Evolutionary conservation across 164 flowering plant genomes (phyloP).

Genomic region (Buxus sempervirens): DNA sequence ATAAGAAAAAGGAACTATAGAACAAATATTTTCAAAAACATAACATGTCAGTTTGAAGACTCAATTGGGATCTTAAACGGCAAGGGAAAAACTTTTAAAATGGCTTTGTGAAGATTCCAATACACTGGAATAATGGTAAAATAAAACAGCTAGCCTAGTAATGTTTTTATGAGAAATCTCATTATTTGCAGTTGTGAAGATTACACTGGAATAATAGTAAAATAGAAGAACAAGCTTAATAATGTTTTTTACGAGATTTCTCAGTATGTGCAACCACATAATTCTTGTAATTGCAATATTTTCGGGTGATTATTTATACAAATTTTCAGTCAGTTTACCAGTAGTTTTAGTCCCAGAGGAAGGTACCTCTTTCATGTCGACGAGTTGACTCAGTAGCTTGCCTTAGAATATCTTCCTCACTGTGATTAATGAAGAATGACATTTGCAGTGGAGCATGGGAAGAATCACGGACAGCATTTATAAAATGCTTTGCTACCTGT

Average conservation of each 20-base stretch:
- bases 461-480: conserved; percentile 56
- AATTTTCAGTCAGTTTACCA: not conserved
- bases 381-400: conserved; percentile 81
- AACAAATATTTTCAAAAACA: too few relatives aligned
- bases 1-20: too few relatives aligned
- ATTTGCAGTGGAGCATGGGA: conserved; percentile 44
- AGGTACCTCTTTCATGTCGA: conserved; percentile 67
- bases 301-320: too few relatives aligned
- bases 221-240: too few relatives aligned
- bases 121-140: too few relatives aligned
- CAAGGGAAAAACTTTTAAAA: too few relatives aligned
- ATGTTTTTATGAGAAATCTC: not conserved
- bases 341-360: not conserved
- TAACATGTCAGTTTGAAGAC: too few relatives aligned
- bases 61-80: too few relatives aligned
- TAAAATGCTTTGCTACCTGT: conserved; percentile 72
- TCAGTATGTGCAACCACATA: not conserved
- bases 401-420: conserved; percentile 51
- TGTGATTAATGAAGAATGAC: conserved; percentile 76
- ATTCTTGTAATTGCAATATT: not conserved
- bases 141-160: too few relatives aligned
- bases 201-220: too few relatives aligned
- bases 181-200: not conserved
- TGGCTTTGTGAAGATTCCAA: too few relatives aligned
- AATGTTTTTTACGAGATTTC: not conserved